phyloP scores from a whole-genome alignment of 1,139 yeast genomes.

The Saccharomyces uvarum region DNA sequence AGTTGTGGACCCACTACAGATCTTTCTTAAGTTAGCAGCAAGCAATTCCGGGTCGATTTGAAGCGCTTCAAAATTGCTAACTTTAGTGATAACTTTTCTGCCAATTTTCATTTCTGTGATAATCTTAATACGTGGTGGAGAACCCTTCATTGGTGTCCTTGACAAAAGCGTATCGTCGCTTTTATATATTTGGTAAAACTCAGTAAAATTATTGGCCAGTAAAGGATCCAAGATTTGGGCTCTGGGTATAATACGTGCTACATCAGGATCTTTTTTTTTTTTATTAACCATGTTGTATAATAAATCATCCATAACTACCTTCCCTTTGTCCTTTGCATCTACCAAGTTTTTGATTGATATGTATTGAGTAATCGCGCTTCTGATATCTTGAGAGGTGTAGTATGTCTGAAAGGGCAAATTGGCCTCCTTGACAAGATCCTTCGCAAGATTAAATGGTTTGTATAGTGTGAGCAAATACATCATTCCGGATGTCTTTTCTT shows the following conservation, averaged over 20 bases:
- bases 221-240: constrained; percentile 48
- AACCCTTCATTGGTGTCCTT: constrained; percentile 48
- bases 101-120: constrained; percentile 76
- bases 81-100: constrained; percentile 67
- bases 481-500: constrained; percentile 13
- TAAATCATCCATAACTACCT: constrained; percentile 48
- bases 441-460: constrained; percentile 48
- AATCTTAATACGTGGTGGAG: constrained; percentile 58
- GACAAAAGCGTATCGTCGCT: constrained; percentile 37
- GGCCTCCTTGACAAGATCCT: constrained; percentile 44
- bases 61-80: constrained; percentile 62
- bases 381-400: constrained; percentile 51
- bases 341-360: constrained; percentile 47
- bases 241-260: constrained; percentile 35
- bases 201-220: constrained; percentile 44
- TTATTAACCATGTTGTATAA: constrained; percentile 31
- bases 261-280: constrained; percentile 26
- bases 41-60: constrained; percentile 56
- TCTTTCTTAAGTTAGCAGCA: constrained; percentile 61
- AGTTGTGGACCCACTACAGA: constrained; percentile 86
- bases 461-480: constrained; percentile 39
- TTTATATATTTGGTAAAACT: constrained; percentile 48
- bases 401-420: constrained; percentile 35
- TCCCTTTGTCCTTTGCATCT: constrained; percentile 41
- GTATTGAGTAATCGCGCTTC: constrained; percentile 46